Conservation (phyloP, 768 basidiomycete species). For the Mrakia hoshinonis region DNA sequence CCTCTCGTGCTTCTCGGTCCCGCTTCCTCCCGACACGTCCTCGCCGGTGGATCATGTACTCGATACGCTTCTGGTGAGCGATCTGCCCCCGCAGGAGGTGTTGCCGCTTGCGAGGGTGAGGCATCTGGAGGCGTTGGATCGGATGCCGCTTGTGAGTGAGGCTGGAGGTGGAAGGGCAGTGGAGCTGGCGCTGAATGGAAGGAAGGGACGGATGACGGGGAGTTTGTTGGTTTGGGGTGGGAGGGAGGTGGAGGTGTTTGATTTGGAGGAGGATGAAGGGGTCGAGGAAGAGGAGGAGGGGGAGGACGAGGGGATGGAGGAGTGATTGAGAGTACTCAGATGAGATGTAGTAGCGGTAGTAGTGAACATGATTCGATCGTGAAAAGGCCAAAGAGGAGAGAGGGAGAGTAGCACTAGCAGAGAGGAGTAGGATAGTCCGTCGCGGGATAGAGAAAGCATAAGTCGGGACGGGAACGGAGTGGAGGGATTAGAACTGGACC, state of each 20-base stretch:
- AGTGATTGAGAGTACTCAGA: neutral
- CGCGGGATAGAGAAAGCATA: neutral
- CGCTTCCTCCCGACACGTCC: neutral
- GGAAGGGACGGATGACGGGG: constrained; percentile 23
- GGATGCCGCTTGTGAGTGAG: neutral
- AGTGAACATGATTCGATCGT: too few relatives aligned
- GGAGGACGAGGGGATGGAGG: constrained; percentile 14
- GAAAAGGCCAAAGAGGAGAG: too few relatives aligned
- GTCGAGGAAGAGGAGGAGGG: constrained; percentile 21
- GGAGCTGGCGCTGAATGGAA: constrained; percentile 21
- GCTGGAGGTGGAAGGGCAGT: too few relatives aligned
- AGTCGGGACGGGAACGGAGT: neutral
- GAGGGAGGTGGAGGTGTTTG: constrained; percentile 25
- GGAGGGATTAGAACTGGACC: too few relatives aligned
- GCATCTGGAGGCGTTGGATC: neutral
- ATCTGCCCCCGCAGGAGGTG: neutral
- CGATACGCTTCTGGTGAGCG: neutral
- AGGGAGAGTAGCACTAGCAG: too few relatives aligned
- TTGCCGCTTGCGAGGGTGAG: neutral
- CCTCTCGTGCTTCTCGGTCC: neutral
- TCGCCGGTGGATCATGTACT: neutral
- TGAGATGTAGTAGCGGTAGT: too few relatives aligned
- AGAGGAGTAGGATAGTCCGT: too few relatives aligned
- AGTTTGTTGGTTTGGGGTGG: constrained; percentile 23
- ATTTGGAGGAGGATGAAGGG: constrained; percentile 27